Conservation (phyloP, 495 filamentous ascomycete species). For the Cairneyella variabilis region DNA sequence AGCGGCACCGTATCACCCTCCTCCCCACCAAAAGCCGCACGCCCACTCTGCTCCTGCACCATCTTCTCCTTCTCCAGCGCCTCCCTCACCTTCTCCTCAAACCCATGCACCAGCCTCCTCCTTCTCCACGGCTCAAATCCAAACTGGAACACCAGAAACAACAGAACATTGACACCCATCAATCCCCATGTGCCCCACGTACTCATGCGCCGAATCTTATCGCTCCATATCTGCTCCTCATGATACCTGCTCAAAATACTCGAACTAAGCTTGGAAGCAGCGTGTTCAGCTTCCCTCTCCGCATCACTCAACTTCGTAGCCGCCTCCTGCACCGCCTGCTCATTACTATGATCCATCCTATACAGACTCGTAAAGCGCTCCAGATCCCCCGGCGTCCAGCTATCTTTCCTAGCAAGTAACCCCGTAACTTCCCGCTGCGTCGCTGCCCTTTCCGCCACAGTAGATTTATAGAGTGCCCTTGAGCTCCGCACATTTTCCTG, state of each 20-base stretch:
- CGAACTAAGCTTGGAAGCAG: slow-evolving; percentile 66
- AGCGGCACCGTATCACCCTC: slow-evolving; percentile 7
- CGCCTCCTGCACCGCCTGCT: slow-evolving; percentile 76
- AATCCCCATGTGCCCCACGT: slow-evolving; percentile 98
- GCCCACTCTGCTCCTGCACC: slow-evolving; percentile 18
- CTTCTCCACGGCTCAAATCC: slow-evolving; percentile 94
- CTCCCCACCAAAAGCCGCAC: not conserved
- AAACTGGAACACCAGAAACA: slow-evolving; percentile 86
- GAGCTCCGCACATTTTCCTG: slow-evolving; percentile 63
- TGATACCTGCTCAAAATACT: slow-evolving; percentile 88
- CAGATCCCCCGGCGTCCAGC: slow-evolving; percentile 81
- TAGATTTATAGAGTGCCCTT: slow-evolving; percentile 69
- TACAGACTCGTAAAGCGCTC: slow-evolving; percentile 94
- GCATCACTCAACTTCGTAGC: slow-evolving; percentile 65
- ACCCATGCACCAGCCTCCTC: slow-evolving; percentile 69
- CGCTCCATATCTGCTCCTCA: slow-evolving; percentile 98
- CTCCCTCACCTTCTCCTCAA: slow-evolving; percentile 73
- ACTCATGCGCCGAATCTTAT: slow-evolving; percentile 91
- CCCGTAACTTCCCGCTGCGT: slow-evolving; percentile 95
- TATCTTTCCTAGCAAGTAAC: slow-evolving; percentile 88
- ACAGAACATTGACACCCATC: slow-evolving; percentile 91
- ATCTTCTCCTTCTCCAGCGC: slow-evolving; percentile 73
- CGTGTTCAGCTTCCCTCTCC: slow-evolving; percentile 74
- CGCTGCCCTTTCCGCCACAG: slow-evolving; percentile 72
- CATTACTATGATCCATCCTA: slow-evolving; percentile 87